Conservation (phyloP, 2,329 filamentous ascomycete genomes). For the Hypoxylon sp. region DNA sequence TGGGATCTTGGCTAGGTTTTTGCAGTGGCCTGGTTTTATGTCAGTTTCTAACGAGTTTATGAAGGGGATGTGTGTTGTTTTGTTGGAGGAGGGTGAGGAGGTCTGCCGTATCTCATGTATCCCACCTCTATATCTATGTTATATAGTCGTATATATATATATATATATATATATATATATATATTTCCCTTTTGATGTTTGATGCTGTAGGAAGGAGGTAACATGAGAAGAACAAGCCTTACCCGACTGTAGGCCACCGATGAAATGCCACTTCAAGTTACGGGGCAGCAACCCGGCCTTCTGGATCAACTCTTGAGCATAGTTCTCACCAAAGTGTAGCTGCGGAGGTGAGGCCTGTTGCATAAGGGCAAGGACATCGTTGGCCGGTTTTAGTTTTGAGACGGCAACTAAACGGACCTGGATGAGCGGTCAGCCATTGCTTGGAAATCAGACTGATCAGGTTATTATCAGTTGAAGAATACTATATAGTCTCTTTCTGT, state of each 20-base stretch:
- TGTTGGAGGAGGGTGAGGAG: no score
- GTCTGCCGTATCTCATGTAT: no score
- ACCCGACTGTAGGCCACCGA: constrained; percentile 87
- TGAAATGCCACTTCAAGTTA: constrained; percentile 92
- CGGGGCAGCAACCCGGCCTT: constrained; percentile 83
- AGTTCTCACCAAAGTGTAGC: constrained; percentile 95
- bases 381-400: constrained; percentile 93
- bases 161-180: no score
- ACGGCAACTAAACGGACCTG: constrained; percentile 92
- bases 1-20: constrained; percentile 82
- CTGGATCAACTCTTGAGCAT: constrained; percentile 86
- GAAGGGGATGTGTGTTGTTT: no score
- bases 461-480: no score
- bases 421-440: no score
- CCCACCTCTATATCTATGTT: no score
- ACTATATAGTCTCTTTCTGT: no score
- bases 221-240: constrained; percentile 34
- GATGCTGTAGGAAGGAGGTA: background rate
- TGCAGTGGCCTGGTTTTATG: constrained; percentile 78
- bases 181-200: background rate
- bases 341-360: constrained; percentile 67
- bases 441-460: background rate
- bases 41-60: no score
- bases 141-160: no score
- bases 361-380: constrained; percentile 87